phyloP scores from a whole-genome alignment of 2,329 filamentous ascomycete genomes.

The Hypoxylon sp. region DNA sequence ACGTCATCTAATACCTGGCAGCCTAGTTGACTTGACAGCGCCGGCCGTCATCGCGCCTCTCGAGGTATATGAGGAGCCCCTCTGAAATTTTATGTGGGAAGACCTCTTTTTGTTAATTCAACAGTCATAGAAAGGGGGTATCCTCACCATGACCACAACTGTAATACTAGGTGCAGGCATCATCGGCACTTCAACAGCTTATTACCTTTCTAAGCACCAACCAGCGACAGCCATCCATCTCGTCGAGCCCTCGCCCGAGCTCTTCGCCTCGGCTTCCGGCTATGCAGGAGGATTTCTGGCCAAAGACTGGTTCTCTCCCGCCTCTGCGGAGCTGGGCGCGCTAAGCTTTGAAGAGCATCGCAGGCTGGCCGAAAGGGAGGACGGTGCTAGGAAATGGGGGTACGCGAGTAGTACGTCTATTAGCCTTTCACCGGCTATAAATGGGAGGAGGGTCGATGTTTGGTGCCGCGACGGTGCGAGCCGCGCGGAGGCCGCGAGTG shows the following conservation, averaged over 20 bases:
- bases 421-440: slow-evolving; percentile 59
- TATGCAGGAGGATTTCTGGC: slow-evolving; percentile 82
- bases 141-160: slow-evolving; percentile 63
- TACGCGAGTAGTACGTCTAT: slow-evolving; percentile 71
- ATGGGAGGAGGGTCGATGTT: slow-evolving; percentile 68
- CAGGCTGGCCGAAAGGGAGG: slow-evolving; percentile 71
- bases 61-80: not conserved
- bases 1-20: slow-evolving; percentile 24
- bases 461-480: slow-evolving; percentile 78
- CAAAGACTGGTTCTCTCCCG: slow-evolving; percentile 77
- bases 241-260: slow-evolving; percentile 63
- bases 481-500: slow-evolving; percentile 67
- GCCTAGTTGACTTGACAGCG: not conserved
- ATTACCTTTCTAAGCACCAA: slow-evolving; percentile 73
- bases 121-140: not conserved
- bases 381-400: slow-evolving; percentile 69
- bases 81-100: not conserved
- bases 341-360: slow-evolving; percentile 80
- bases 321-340: slow-evolving; percentile 71
- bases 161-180: slow-evolving; percentile 80
- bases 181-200: slow-evolving; percentile 79
- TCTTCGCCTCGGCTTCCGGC: slow-evolving; percentile 82
- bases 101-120: not conserved
- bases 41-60: not conserved
- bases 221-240: slow-evolving; percentile 62